phyloP scores from a whole-genome alignment of 352 stramenopile genomes.

The Hyaloperonospora brassicae region DNA sequence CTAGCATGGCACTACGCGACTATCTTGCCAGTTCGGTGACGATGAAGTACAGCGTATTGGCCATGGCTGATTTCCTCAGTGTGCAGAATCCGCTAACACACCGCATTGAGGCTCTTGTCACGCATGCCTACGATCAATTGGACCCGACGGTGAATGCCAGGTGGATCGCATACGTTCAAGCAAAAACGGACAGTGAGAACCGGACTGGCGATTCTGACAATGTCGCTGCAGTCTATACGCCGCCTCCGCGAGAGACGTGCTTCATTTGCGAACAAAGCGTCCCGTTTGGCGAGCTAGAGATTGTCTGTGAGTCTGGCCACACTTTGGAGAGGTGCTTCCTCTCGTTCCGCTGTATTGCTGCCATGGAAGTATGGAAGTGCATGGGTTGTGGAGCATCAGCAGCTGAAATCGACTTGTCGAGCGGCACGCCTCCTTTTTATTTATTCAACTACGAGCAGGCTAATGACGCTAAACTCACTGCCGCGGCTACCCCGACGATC shows the following conservation, averaged over 20 bases:
- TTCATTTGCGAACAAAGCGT: slow-evolving; percentile 62
- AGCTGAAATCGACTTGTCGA: slow-evolving; percentile 42
- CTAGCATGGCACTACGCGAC: slow-evolving; percentile 13
- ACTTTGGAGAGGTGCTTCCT: slow-evolving; percentile 70
- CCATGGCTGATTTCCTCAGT: slow-evolving; percentile 78
- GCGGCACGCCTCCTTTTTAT: slow-evolving; percentile 48
- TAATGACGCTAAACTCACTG: slow-evolving; percentile 1
- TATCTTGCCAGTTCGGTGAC: slow-evolving; percentile 22
- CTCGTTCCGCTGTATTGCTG: slow-evolving; percentile 56
- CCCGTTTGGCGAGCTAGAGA: slow-evolving; percentile 54
- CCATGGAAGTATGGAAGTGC: slow-evolving; percentile 76
- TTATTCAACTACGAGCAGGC: slow-evolving; percentile 39
- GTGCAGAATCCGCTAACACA: slow-evolving; percentile 38
- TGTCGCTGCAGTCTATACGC: slow-evolving; percentile 10
- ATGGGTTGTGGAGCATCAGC: slow-evolving; percentile 65
- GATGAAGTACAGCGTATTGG: slow-evolving; percentile 49
- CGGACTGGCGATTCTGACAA: not conserved
- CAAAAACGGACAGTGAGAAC: slow-evolving; percentile 11
- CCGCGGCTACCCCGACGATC: slow-evolving; percentile 27
- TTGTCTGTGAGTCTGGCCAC: slow-evolving; percentile 51
- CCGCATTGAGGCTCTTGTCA: slow-evolving; percentile 36
- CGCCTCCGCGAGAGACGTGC: slow-evolving; percentile 48
- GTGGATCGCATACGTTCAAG: slow-evolving; percentile 36
- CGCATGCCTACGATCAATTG: slow-evolving; percentile 51
- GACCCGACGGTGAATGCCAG: slow-evolving; percentile 37